Evolutionary conservation across 768 basidiomycete species (phyloP).

Genomic region (Boletus eberwhitei): DNA sequence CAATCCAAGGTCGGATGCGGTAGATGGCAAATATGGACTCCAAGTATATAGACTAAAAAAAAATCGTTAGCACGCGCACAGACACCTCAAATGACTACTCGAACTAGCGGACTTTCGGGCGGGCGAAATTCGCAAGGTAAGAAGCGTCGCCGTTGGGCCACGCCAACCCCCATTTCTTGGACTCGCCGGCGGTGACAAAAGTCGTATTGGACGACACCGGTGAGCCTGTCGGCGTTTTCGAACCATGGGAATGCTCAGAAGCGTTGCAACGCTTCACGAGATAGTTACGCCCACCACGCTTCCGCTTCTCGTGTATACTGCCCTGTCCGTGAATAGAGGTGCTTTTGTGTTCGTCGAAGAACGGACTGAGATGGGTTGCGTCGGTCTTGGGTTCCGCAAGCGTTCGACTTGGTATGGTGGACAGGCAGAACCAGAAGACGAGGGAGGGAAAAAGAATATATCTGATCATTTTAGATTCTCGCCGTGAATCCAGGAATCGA

Average conservation of each 20-base stretch:
- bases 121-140: conserved; percentile 50
- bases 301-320: conserved; percentile 14
- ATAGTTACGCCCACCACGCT: conserved; percentile 13
- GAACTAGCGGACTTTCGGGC: conserved; percentile 43
- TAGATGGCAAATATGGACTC: conserved; percentile 49
- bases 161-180: conserved; percentile 58
- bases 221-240: not conserved
- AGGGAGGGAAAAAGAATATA: conserved; percentile 6
- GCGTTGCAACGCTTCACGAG: conserved; percentile 17
- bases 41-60: conserved; percentile 59
- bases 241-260: conserved; percentile 5
- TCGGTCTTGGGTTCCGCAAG: not conserved
- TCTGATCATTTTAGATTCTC: conserved; percentile 10
- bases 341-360: not conserved
- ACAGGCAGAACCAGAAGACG: conserved; percentile 9
- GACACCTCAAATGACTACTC: conserved; percentile 11
- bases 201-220: not conserved
- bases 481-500: not conserved
- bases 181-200: not conserved
- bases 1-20: conserved; percentile 44
- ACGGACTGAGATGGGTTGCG: not conserved
- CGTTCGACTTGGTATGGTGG: not conserved
- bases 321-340: not conserved
- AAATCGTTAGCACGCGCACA: not conserved
- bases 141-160: conserved; percentile 60